Evolutionary conservation across 768 basidiomycete species (phyloP), one percentile per base, ranked within the genome.

Genomic region (Russula sp.): DNA sequence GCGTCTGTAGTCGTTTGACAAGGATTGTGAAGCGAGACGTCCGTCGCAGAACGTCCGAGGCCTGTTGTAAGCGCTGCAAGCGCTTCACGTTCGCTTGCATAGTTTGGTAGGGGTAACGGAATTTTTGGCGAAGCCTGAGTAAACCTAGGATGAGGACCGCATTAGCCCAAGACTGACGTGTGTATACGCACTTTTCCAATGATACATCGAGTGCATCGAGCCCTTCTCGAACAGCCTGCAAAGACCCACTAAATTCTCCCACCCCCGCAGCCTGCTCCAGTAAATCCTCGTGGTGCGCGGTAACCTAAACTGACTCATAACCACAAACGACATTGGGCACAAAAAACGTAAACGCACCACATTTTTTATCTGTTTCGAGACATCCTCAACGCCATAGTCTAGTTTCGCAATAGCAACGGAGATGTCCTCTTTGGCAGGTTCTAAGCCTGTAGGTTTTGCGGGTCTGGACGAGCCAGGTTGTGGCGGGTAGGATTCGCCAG

Each of bases 341-440:
- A 18, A 24, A 32, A 55, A 22, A 71, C 87, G 36, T 26, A 55
- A 18, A 71, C 88, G 68, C 64, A 95, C 94, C 75, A 96, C 79
- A 53, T 79, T 81, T 75, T 90, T 90, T 57, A 98, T 88, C 75
- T 98, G 93, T 73, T 89, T 92, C 30, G 88, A 87, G 22, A 96
- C 87, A 74, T 98, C 94, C 46, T 98, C 96, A 64, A 98, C 88
- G 0, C 88, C 90, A 71, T 87, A 83, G 65, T 87, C 89, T 4
- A 99, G 80, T 73, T 92, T 94, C 7, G 92, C 87, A 32, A 98
- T 88, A 3, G 93, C 92, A 3, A 92, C 83, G 3, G 91, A 90
- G 13, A 97, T 88, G 69, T 98, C 96, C 65, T 94, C 92, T 73
- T 87, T 91, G 24, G 84, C 80, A 6, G 82, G 81, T 56, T 86